Percentiles rank a stretch among this genome's conserved stretches.
Conservation (phyloP, 768 basidiomycete species). For the Saitozyma podzolica region DNA sequence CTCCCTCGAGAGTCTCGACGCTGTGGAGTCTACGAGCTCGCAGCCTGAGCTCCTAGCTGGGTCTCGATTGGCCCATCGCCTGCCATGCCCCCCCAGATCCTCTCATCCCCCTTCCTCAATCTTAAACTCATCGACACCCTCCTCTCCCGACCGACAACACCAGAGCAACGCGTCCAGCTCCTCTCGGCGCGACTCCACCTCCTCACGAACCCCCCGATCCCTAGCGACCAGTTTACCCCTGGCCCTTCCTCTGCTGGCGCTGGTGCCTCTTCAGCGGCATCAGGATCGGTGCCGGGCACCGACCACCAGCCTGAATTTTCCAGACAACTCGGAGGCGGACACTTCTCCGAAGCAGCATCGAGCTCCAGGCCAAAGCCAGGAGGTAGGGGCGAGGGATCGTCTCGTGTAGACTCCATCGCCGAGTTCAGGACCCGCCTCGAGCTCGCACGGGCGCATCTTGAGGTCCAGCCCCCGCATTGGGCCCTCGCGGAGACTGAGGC, state of each 20-base stretch:
- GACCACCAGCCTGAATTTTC: not conserved
- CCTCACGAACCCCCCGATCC: conserved; percentile 12
- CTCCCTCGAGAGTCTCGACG: not conserved
- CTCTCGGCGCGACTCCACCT: conserved; percentile 35
- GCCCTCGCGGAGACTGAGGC: conserved; percentile 18
- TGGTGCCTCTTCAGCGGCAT: not conserved
- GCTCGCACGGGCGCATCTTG: conserved; percentile 13
- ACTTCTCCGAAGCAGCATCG: not conserved
- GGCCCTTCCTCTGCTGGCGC: not conserved
- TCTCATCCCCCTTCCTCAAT: conserved; percentile 32
- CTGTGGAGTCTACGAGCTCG: not conserved
- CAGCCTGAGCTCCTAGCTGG: too few species aligned
- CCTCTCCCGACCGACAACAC: conserved; percentile 9
- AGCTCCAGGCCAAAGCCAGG: conserved; percentile 1
- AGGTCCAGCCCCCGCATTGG: conserved; percentile 8
- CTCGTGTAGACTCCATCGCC: not conserved
- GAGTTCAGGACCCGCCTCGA: conserved; percentile 17
- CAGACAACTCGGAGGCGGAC: too few species aligned
- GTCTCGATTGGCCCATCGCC: not conserved
- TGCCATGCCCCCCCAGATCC: conserved; percentile 16
- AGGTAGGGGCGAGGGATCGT: not conserved
- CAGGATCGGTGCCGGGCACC: not conserved
- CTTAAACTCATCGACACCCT: conserved; percentile 20
- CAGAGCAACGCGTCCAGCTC: conserved; percentile 24
- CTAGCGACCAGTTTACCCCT: not conserved